These are phyloP conservation scores for Vigna mungo DNA, from an alignment of 306 rosid genomes.

Conservation along the genomic window DNA sequence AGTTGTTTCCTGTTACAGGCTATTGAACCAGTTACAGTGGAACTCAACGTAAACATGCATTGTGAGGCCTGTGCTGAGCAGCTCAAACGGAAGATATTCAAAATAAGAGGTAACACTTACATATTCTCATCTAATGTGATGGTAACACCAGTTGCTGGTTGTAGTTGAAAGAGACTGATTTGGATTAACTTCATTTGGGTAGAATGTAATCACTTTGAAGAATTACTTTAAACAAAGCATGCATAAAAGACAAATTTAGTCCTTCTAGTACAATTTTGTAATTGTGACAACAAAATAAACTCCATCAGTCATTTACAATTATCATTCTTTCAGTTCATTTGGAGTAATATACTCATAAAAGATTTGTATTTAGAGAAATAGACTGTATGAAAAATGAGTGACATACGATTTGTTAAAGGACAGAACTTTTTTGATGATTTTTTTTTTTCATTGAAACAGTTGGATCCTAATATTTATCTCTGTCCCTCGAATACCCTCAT, in stretches of 20 bases:
- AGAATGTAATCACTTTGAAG: neutral
- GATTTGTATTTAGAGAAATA: too few relatives aligned
- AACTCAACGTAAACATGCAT: conserved; percentile 86
- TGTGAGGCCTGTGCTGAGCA: conserved; percentile 94
- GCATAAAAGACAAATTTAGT: conserved; percentile 3
- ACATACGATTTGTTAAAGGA: too few relatives aligned
- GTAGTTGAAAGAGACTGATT: neutral
- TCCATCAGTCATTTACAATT: neutral
- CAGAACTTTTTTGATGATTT: too few relatives aligned
- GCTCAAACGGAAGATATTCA: conserved; percentile 77
- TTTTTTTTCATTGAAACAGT: too few relatives aligned
- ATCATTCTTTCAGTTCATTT: neutral
- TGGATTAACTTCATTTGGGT: neutral
- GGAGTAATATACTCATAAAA: neutral
- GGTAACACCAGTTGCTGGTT: neutral
- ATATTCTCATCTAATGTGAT: conserved; percentile 9
- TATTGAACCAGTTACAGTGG: conserved; percentile 68
- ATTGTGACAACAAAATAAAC: conserved; percentile 21
- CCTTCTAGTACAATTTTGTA: conserved; percentile 18
- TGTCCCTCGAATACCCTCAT: too few relatives aligned
- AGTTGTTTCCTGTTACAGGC: conserved; percentile 59
- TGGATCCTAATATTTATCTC: too few relatives aligned
- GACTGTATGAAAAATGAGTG: too few relatives aligned
- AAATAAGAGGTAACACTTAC: conserved; percentile 76
- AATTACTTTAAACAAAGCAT: neutral